A percentile compares a stretch with the other conserved stretches of the same genome.
phyloP scores from a whole-genome alignment of 106 monocot genomes.

The Acanthochlamys bracteata region DNA sequence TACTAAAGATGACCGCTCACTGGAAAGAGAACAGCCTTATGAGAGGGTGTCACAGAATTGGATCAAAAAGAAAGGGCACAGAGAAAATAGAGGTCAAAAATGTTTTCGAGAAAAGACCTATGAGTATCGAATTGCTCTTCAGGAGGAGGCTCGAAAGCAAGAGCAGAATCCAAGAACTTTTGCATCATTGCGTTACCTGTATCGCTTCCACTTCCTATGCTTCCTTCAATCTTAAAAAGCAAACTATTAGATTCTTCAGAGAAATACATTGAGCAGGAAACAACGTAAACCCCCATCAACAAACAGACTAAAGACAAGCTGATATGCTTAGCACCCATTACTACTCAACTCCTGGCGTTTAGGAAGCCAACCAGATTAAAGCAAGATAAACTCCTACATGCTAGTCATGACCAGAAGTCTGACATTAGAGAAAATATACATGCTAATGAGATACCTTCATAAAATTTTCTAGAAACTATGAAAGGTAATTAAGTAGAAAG shows the following conservation, averaged over 20 bases:
- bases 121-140: slow-evolving; percentile 72
- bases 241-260: neutral
- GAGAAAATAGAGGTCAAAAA: neutral
- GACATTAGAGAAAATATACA: too few species aligned
- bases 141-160: slow-evolving; percentile 73
- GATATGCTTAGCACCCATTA: too few species aligned
- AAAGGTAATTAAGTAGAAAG: too few species aligned
- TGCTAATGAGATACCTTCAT: too few species aligned
- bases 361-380: too few species aligned
- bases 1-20: slow-evolving; percentile 70
- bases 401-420: too few species aligned
- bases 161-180: slow-evolving; percentile 95
- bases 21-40: slow-evolving; percentile 13
- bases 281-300: neutral
- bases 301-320: neutral
- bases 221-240: slow-evolving; percentile 64
- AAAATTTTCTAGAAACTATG: too few species aligned
- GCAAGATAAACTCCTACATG: too few species aligned
- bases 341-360: too few species aligned
- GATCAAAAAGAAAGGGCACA: neutral
- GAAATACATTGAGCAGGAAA: neutral
- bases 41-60: neutral
- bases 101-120: slow-evolving; percentile 30
- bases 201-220: slow-evolving; percentile 51
- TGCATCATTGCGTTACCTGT: slow-evolving; percentile 83